Evolutionary conservation across 352 stramenopile genomes (phyloP).

Genomic region (Poterioochromonas sp.): DNA sequence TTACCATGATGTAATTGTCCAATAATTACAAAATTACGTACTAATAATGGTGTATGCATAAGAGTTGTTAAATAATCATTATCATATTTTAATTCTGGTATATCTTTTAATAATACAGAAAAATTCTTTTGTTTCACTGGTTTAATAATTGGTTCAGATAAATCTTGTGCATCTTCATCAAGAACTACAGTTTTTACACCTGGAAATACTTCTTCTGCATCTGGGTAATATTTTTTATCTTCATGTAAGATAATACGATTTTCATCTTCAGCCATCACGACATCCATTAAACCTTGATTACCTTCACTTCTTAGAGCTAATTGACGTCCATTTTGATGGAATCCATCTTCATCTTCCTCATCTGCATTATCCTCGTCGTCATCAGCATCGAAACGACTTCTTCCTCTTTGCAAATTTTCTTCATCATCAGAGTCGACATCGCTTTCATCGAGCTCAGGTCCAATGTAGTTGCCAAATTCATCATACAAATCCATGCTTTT

Average conservation of each 20-base stretch:
- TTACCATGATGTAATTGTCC: slow-evolving; percentile 87
- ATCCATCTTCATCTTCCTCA: slow-evolving; percentile 45
- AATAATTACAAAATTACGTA: slow-evolving; percentile 89
- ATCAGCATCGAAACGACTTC: slow-evolving; percentile 46
- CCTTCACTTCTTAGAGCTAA: slow-evolving; percentile 20
- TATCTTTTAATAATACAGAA: slow-evolving; percentile 67
- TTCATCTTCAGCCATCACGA: slow-evolving; percentile 39
- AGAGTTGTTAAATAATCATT: slow-evolving; percentile 72
- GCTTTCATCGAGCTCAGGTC: slow-evolving; percentile 77
- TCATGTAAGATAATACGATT: slow-evolving; percentile 93
- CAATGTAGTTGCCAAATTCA: slow-evolving; percentile 99
- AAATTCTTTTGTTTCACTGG: slow-evolving; percentile 86
- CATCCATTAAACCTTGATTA: slow-evolving; percentile 41
- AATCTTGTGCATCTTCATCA: slow-evolving; percentile 96
- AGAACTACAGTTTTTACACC: slow-evolving; percentile 92
- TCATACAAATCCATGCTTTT: slow-evolving; percentile 92
- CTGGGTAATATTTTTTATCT: slow-evolving; percentile 99
- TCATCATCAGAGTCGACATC: slow-evolving; percentile 41
- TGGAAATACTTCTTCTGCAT: slow-evolving; percentile 88
- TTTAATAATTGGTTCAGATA: slow-evolving; percentile 95
- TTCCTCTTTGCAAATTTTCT: slow-evolving; percentile 24
- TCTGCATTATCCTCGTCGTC: slow-evolving; percentile 56
- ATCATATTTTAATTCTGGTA: slow-evolving; percentile 58
- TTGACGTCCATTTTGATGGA: too few species aligned
- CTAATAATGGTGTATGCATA: slow-evolving; percentile 71